phyloP scores from a whole-genome alignment of 768 basidiomycete species.

The Podaxis pistillaris region DNA sequence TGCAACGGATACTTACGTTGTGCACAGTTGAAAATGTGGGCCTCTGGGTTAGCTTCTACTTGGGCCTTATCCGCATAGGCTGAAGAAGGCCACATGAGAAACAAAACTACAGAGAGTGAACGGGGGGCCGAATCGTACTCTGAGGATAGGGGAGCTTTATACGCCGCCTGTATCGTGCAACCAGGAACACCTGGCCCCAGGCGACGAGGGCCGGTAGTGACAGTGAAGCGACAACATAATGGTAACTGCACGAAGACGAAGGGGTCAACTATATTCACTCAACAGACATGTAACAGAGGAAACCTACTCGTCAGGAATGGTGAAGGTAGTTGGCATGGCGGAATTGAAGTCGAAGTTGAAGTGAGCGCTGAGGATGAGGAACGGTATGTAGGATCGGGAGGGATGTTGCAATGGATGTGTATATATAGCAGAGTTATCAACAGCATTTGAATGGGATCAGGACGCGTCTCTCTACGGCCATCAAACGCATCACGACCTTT shows the following conservation, averaged over 20 bases:
- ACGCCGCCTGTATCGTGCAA: conserved; percentile 37
- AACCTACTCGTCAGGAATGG: conserved; percentile 7
- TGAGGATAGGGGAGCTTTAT: conserved; percentile 68
- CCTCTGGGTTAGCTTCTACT: conserved; percentile 10
- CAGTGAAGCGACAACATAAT: conserved; percentile 56
- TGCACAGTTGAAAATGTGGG: conserved; percentile 15
- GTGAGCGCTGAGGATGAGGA: neutral
- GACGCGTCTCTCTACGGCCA: neutral
- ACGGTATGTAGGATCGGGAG: no score
- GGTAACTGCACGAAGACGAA: conserved; percentile 33
- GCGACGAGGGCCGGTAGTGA: conserved; percentile 47
- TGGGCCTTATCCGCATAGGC: conserved; percentile 27
- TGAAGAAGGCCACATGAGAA: conserved; percentile 21
- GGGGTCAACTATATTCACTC: neutral
- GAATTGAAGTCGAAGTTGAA: neutral
- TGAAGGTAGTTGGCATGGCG: conserved; percentile 2
- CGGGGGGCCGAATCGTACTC: conserved; percentile 33
- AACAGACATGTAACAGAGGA: neutral
- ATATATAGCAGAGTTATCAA: neutral
- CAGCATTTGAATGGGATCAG: neutral
- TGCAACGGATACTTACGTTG: conserved; percentile 20
- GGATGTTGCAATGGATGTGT: no score
- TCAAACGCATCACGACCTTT: neutral
- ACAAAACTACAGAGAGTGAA: no score
- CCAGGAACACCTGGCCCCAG: conserved; percentile 39